Conservation (phyloP, 2,329 filamentous ascomycete species). For the Coniella vitis region DNA sequence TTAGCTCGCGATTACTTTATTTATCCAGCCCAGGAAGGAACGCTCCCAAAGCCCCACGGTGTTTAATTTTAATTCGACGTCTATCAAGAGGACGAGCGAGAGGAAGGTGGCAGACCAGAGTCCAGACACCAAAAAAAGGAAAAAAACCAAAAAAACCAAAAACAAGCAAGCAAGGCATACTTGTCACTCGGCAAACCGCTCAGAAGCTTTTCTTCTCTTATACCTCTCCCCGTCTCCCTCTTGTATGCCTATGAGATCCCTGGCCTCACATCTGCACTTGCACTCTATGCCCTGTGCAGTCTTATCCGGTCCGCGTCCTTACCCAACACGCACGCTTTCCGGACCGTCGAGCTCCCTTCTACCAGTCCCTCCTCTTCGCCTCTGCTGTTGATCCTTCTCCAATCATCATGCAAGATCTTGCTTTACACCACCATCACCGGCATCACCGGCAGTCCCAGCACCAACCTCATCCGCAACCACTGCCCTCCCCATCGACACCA, state of each 20-base stretch:
- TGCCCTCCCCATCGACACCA: constrained; percentile 38
- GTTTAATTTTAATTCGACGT: constrained; percentile 2
- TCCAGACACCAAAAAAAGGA: not conserved
- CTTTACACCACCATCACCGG: not conserved
- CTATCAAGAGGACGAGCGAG: not conserved
- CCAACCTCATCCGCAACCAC: constrained; percentile 20
- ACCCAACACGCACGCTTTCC: not conserved
- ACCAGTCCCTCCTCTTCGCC: constrained; percentile 10
- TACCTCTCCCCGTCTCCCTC: not conserved
- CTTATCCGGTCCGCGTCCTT: constrained; percentile 2
- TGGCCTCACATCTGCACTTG: not conserved
- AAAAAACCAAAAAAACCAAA: too few species aligned
- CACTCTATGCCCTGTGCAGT: constrained; percentile 6
- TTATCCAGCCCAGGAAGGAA: not conserved
- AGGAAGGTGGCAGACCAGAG: not conserved
- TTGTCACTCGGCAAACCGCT: not conserved
- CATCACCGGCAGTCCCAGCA: constrained; percentile 13
- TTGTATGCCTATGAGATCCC: not conserved
- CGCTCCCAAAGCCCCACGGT: not conserved
- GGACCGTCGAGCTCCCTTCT: constrained; percentile 4
- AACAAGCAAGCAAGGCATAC: too few species aligned
- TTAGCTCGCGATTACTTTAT: not conserved
- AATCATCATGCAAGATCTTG: constrained; percentile 4
- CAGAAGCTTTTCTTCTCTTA: not conserved
- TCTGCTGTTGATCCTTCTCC: constrained; percentile 2